phyloP scores from a whole-genome alignment of 169 alveolate species.

The Toxoplasma gondii region DNA sequence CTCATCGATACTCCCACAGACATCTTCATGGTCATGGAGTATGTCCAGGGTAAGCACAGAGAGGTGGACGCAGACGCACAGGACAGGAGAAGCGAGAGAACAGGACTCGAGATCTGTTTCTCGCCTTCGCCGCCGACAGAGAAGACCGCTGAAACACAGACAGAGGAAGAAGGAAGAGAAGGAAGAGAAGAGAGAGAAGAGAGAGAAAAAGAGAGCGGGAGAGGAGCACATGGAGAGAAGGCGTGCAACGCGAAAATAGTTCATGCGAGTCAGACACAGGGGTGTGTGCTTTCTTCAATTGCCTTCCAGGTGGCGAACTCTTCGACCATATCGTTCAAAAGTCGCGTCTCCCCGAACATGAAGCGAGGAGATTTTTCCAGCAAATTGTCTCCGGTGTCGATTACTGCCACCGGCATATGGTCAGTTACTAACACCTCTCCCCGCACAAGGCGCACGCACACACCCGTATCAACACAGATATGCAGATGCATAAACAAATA shows the following conservation, averaged over 20 bases:
- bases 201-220: neutral
- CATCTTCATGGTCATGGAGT: conserved; percentile 87
- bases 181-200: neutral
- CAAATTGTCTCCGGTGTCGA: conserved; percentile 93
- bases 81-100: neutral
- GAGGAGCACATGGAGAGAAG: neutral
- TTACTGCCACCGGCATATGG: conserved; percentile 82
- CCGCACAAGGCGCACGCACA: too few species aligned
- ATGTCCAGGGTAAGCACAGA: conserved; percentile 75
- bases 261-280: neutral
- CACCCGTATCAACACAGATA: too few species aligned
- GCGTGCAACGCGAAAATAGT: neutral
- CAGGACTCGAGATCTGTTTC: too few species aligned
- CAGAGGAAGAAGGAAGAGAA: neutral
- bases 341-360: conserved; percentile 74
- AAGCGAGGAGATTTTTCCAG: conserved; percentile 89
- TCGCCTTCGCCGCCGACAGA: too few species aligned
- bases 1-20: conserved; percentile 87
- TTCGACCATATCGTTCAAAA: conserved; percentile 89
- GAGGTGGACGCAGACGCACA: conserved; percentile 24
- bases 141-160: neutral
- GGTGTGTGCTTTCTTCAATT: neutral
- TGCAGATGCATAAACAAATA: too few species aligned
- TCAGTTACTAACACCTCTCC: conserved; percentile 26
- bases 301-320: conserved; percentile 87